These are phyloP conservation scores for Pelargonium myrrhifolium DNA, from an alignment of 441 rosid species.

Conservation along the genomic window DNA sequence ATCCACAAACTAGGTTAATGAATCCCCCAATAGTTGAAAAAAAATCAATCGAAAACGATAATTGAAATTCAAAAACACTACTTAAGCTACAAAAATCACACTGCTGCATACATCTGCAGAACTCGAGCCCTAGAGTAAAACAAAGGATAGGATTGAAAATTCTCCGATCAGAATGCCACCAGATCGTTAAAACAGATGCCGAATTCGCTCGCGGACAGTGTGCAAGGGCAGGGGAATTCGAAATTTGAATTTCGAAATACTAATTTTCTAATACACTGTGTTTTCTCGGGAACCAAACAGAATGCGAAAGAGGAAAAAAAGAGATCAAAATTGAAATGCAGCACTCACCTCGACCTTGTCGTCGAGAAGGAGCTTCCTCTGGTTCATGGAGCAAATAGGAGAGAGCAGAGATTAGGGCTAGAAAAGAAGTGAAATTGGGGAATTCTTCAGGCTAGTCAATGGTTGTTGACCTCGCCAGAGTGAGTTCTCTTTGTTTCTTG, in stretches of 20 bases:
- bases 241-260: background rate
- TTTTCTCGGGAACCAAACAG: constrained; percentile 1
- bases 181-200: background rate
- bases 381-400: background rate
- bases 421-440: background rate
- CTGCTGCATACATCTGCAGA: background rate
- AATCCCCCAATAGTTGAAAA: no score
- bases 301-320: background rate
- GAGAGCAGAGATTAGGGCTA: no score
- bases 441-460: background rate
- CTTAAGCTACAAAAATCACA: background rate
- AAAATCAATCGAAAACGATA: no score
- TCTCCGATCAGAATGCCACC: background rate
- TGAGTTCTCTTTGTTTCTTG: no score
- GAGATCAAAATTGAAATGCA: background rate
- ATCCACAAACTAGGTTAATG: no score
- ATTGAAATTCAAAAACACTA: no score
- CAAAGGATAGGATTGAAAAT: no score
- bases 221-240: background rate
- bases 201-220: background rate
- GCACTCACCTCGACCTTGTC: constrained; percentile 2
- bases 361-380: constrained; percentile 4
- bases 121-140: background rate
- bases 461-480: background rate
- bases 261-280: background rate